A percentile compares a stretch with the other conserved stretches of the same genome.
These are phyloP conservation scores for Trypanosoma scelopori DNA, from an alignment of 208 protist genomes.

Conservation along the genomic window DNA sequence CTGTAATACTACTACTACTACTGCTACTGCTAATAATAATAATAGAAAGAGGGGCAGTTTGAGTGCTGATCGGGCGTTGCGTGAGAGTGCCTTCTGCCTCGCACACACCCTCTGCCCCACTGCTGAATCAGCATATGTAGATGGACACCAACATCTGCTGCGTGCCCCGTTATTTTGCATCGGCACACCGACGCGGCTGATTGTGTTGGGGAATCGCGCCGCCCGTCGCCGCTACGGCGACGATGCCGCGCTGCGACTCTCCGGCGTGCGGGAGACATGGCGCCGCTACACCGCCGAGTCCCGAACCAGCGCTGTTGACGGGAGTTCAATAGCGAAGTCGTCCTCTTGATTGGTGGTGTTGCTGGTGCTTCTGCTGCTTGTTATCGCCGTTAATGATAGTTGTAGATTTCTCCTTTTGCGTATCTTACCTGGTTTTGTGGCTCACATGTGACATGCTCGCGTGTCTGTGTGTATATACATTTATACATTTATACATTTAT, in stretches of 20 bases:
- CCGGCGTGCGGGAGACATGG: slow-evolving; percentile 9
- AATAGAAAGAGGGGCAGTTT: not conserved
- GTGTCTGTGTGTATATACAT: too few relatives aligned
- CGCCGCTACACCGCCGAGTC: slow-evolving; percentile 3
- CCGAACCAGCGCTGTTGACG: not conserved
- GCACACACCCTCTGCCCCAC: slow-evolving; percentile 47
- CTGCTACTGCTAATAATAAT: not conserved
- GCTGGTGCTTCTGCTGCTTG: too few relatives aligned
- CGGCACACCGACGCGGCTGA: slow-evolving; percentile 64
- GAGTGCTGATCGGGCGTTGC: slow-evolving; percentile 42
- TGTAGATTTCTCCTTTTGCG: too few relatives aligned
- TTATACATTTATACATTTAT: too few relatives aligned
- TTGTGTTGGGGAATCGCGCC: slow-evolving; percentile 53
- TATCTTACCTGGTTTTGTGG: too few relatives aligned
- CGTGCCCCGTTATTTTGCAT: slow-evolving; percentile 68
- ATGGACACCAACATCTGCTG: slow-evolving; percentile 74
- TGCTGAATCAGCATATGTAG: slow-evolving; percentile 59
- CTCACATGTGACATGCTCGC: too few relatives aligned
- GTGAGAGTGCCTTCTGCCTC: slow-evolving; percentile 55
- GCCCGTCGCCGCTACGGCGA: slow-evolving; percentile 21
- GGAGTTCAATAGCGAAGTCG: too few relatives aligned
- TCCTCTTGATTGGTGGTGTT: not conserved
- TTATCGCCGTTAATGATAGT: too few relatives aligned
- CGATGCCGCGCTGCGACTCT: not conserved
- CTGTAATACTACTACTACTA: too few relatives aligned